phyloP scores from a whole-genome alignment of 176 grass and related monocot species.

The Carex scoparia region DNA sequence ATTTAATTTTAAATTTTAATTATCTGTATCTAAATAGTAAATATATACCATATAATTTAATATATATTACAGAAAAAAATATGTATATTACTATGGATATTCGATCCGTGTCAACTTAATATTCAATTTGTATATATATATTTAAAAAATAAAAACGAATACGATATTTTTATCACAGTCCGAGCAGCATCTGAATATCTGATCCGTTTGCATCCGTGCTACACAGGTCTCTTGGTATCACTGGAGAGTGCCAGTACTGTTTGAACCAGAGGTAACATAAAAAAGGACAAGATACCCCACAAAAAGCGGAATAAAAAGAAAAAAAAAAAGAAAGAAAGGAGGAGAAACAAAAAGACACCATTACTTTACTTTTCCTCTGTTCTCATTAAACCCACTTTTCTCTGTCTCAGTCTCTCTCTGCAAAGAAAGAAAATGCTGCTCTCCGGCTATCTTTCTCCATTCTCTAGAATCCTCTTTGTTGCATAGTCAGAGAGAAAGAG shows the following conservation, averaged over 20 bases:
- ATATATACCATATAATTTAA: too few relatives aligned
- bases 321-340: neutral
- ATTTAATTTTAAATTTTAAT: too few relatives aligned
- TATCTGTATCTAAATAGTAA: too few relatives aligned
- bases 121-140: too few relatives aligned
- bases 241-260: neutral
- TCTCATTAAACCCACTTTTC: neutral
- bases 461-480: slow-evolving; percentile 9
- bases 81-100: too few relatives aligned
- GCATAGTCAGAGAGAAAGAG: slow-evolving; percentile 13
- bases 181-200: too few relatives aligned
- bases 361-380: neutral
- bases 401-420: neutral
- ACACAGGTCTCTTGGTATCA: neutral
- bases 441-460: neutral
- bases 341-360: slow-evolving; percentile 14
- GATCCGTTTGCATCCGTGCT: too few relatives aligned
- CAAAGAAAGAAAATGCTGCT: neutral
- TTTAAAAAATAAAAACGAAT: too few relatives aligned
- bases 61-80: too few relatives aligned
- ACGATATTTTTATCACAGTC: too few relatives aligned
- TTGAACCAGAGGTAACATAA: neutral
- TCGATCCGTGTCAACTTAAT: too few relatives aligned
- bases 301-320: neutral
- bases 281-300: neutral